Percentiles rank a stretch among this genome's conserved stretches.
phyloP scores from a whole-genome alignment of 306 rosid species.

The Acacia acuminata region DNA sequence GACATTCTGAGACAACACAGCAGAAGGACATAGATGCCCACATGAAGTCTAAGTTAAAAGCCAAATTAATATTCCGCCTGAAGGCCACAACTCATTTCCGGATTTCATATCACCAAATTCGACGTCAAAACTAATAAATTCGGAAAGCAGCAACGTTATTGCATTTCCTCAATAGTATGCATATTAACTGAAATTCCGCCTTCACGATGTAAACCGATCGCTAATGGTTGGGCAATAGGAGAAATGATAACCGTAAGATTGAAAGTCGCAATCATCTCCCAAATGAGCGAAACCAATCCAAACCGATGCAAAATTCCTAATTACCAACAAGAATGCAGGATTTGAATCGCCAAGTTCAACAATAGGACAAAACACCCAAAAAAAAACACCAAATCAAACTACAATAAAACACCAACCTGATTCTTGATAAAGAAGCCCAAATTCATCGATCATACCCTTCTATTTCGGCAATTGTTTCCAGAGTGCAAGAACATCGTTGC shows the following conservation, averaged over 20 bases:
- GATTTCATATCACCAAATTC: not conserved
- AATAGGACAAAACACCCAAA: not conserved
- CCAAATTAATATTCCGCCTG: not conserved
- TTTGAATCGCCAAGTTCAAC: not conserved
- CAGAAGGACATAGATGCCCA: not conserved
- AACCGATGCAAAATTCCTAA: not conserved
- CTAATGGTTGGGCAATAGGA: not conserved
- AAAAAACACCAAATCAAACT: not conserved
- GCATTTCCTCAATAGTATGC: not conserved
- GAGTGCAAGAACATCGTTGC: too few species aligned
- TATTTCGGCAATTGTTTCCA: too few species aligned
- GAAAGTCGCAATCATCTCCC: not conserved
- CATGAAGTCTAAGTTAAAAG: not conserved
- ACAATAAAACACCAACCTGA: too few species aligned
- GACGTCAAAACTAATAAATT: not conserved
- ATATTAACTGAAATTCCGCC: not conserved
- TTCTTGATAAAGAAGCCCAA: too few species aligned
- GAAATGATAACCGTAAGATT: not conserved
- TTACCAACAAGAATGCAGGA: constrained; percentile 6
- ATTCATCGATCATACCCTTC: too few species aligned
- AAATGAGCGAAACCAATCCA: not conserved
- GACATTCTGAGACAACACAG: not conserved
- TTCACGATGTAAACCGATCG: not conserved
- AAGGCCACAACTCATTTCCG: not conserved
- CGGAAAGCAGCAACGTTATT: not conserved